Base-by-base conservation (phyloP, 768 basidiomycete genomes). In the Hypsizygus marmoreus region DNA sequence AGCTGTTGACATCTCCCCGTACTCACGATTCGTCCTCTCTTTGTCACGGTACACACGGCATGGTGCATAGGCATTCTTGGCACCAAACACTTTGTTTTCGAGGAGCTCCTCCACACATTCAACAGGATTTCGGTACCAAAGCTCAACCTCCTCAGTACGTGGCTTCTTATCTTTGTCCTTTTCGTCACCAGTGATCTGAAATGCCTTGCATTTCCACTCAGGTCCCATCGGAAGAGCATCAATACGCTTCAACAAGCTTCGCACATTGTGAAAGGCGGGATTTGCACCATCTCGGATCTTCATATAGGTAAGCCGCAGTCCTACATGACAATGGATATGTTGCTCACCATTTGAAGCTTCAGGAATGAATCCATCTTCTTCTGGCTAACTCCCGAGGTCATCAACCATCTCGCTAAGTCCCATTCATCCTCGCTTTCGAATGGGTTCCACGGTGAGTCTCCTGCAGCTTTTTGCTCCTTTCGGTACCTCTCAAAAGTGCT, bases 1-100 rank as follows among this genome's bases (percentile, higher is more conserved):
- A 0, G 48, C 64, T 1, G 66, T 70, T 56, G 63, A 66, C 65
- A 71, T 71, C 49, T 74, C 67, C 16, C 60, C 53, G 40, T 58
- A 71, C 8, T 64, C 43, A 3, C 61, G 52, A 1, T 52, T 56
- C 5, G 52, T 43, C 6, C 43, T 35, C 4, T 24, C n/a, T 3
- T 36, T 9, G 38, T 60, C 50, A 3, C 43, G 13, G 22, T 55
- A 71, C 0, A 70, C 50, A 10, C 56, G 47, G 12, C 54, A 45
- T 0, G 70, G 66, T 14, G 20, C 13, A 40, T 60, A 63, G 1
- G 54, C 42, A 32, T 74, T 57, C 5, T 55, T 16, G 4, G 63
- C 54, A 0, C 43, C 33, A 25, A 72, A 65, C 2, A 43, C 32
- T 2, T 64, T 60, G 38, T 71, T 67, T 13, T 55, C 53, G 26